A percentile compares a stretch with the other conserved stretches of the same genome.
Conservation (phyloP, 1,284 basidiomycete species). For the Filobasidium uniguttulatum region DNA sequence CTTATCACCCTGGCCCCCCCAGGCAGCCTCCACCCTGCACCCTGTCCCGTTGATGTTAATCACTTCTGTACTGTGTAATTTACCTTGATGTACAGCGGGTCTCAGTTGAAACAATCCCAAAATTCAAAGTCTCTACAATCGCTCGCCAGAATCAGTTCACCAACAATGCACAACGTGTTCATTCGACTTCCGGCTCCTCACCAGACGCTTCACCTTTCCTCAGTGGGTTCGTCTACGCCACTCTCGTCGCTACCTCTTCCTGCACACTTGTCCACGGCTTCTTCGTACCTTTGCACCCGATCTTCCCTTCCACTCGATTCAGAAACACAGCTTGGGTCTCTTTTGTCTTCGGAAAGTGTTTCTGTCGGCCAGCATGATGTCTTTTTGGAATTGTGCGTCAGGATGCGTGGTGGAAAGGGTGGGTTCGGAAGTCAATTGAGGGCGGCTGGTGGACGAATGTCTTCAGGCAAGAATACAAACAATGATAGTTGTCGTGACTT, state of each 20-base stretch:
- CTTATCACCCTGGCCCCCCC: too few species aligned
- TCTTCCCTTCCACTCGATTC: conserved; percentile 18
- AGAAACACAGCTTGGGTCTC: conserved; percentile 15
- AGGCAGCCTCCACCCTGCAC: too few species aligned
- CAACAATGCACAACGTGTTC: conserved; percentile 23
- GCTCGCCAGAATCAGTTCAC: too few species aligned
- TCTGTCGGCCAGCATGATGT: neutral
- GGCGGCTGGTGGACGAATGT: conserved; percentile 95
- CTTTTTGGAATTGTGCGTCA: conserved; percentile 29
- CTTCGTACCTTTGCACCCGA: conserved; percentile 26
- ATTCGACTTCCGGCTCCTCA: conserved; percentile 29
- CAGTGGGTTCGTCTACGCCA: conserved; percentile 16
- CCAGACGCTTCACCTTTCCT: conserved; percentile 15
- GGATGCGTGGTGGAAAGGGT: conserved; percentile 81
- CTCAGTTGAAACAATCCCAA: too few species aligned
- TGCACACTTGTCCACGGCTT: neutral
- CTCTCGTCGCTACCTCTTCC: conserved; percentile 17
- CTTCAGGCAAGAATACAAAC: conserved; percentile 62
- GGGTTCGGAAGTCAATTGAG: conserved; percentile 93
- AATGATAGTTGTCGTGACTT: conserved; percentile 92
- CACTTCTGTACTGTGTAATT: too few species aligned
- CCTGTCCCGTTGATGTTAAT: too few species aligned
- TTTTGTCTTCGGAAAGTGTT: conserved; percentile 13
- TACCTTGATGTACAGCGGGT: too few species aligned
- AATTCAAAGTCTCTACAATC: too few species aligned